phyloP scores from a whole-genome alignment of 148 eudicot species.

The Silene uniflora region DNA sequence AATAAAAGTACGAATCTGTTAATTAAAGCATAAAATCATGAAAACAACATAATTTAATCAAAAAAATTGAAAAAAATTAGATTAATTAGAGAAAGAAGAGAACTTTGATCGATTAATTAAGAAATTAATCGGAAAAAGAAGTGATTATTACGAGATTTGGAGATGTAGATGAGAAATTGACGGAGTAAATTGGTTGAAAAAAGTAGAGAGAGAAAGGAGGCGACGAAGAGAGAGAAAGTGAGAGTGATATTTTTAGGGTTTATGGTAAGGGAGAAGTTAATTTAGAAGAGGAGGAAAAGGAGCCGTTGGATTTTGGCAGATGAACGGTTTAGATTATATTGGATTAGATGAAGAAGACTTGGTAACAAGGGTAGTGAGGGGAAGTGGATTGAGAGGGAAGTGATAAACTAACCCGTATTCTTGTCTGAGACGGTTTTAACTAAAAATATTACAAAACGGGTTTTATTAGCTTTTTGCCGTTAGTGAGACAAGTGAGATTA shows the following conservation, averaged over 20 bases:
- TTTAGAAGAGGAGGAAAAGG: conserved; percentile 27
- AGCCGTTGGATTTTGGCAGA: conserved; percentile 32
- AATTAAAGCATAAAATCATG: too few relatives aligned
- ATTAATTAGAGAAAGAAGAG: too few relatives aligned
- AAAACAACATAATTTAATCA: not conserved
- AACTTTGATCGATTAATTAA: too few relatives aligned
- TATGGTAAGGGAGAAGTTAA: conserved; percentile 26
- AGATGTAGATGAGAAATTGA: not conserved
- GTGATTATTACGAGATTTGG: not conserved
- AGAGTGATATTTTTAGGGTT: conserved; percentile 40
- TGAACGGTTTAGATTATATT: conserved; percentile 26
- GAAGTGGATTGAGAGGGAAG: too few relatives aligned
- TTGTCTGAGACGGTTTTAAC: too few relatives aligned
- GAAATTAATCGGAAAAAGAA: not conserved
- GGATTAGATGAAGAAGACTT: not conserved
- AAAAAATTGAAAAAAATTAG: too few relatives aligned
- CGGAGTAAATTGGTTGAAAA: not conserved
- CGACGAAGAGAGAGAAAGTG: conserved; percentile 16
- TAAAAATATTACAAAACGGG: too few relatives aligned
- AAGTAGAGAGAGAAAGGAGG: not conserved
- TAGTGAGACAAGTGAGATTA: too few relatives aligned
- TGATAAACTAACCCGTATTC: too few relatives aligned
- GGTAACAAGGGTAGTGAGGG: too few relatives aligned
- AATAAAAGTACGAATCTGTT: too few relatives aligned
- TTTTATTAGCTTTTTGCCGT: too few relatives aligned